These are phyloP conservation scores for Cicer chorassanicum DNA, from an alignment of 306 rosid genomes.

Conservation along the genomic window DNA sequence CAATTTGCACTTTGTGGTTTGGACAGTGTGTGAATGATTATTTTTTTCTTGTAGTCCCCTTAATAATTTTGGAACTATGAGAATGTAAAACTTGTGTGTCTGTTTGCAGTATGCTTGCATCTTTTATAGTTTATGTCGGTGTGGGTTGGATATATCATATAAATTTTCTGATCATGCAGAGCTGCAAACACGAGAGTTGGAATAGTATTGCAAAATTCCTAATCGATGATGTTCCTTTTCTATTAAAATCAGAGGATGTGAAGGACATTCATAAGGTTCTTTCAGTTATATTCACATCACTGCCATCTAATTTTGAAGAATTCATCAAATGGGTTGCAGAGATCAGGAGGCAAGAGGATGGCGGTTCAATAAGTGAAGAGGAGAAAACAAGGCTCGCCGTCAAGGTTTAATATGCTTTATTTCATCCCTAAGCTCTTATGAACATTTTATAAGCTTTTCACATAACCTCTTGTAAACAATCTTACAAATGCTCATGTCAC, in stretches of 20 bases:
- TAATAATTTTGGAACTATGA: background rate
- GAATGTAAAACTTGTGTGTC: background rate
- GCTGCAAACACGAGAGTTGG: slow-evolving; percentile 98
- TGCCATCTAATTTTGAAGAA: slow-evolving; percentile 83
- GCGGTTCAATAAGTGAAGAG: slow-evolving; percentile 71
- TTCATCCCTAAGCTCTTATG: too few species aligned
- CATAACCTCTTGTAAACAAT: too few species aligned
- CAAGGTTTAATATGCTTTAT: slow-evolving; percentile 62
- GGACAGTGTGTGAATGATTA: background rate
- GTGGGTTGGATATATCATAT: slow-evolving; percentile 29
- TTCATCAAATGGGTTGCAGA: slow-evolving; percentile 95
- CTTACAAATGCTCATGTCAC: too few species aligned
- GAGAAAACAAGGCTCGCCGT: slow-evolving; percentile 82
- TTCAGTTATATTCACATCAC: slow-evolving; percentile 63
- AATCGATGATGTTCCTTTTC: slow-evolving; percentile 77
- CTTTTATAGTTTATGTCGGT: slow-evolving; percentile 33
- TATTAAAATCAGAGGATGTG: slow-evolving; percentile 69
- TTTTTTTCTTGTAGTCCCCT: background rate
- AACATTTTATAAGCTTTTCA: too few species aligned
- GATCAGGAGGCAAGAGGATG: slow-evolving; percentile 85
- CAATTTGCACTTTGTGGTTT: slow-evolving; percentile 1
- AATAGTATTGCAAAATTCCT: slow-evolving; percentile 73
- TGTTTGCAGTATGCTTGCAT: slow-evolving; percentile 8
- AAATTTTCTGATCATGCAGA: slow-evolving; percentile 63
- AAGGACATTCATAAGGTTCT: slow-evolving; percentile 65